A percentile compares a stretch with the other conserved stretches of the same genome.
phyloP scores from a whole-genome alignment of 345 rosid genomes.

The Eucalyptus sp. region DNA sequence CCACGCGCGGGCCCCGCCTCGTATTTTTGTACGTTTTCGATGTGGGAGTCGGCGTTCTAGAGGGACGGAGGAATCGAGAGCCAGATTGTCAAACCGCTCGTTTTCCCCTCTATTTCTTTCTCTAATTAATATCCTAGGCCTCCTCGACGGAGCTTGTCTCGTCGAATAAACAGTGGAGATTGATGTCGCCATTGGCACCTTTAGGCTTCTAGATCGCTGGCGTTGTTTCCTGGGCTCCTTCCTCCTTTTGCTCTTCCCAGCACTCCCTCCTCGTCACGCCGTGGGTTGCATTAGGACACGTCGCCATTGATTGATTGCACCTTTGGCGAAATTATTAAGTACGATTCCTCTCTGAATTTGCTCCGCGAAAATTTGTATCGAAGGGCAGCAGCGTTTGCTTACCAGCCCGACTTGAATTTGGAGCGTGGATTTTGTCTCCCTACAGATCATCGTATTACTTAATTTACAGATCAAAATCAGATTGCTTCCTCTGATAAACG shows the following conservation, averaged over 20 bases:
- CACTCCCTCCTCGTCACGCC: neutral
- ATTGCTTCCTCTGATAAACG: neutral
- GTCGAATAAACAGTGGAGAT: neutral
- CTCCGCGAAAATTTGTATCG: too few relatives aligned
- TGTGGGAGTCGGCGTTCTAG: neutral
- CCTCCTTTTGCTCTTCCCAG: neutral
- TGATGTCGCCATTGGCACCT: neutral
- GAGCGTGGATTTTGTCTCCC: neutral
- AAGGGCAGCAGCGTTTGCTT: neutral
- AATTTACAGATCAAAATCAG: fast-evolving
- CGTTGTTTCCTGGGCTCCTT: neutral
- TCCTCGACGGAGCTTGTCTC: neutral
- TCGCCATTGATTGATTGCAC: neutral
- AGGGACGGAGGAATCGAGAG: neutral
- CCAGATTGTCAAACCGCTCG: neutral
- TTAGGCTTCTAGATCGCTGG: neutral
- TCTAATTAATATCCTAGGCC: neutral
- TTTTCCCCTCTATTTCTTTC: too few relatives aligned
- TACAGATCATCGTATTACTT: neutral
- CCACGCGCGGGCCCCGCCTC: neutral
- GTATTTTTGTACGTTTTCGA: neutral
- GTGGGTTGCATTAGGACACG: neutral
- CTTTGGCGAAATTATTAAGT: neutral
- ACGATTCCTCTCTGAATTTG: neutral
- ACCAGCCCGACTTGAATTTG: neutral